Evolutionary conservation across 495 filamentous ascomycete genomes (phyloP), one percentile per base, ranked within the genome.

Genomic region (Trichoderma orchidacearum): DNA sequence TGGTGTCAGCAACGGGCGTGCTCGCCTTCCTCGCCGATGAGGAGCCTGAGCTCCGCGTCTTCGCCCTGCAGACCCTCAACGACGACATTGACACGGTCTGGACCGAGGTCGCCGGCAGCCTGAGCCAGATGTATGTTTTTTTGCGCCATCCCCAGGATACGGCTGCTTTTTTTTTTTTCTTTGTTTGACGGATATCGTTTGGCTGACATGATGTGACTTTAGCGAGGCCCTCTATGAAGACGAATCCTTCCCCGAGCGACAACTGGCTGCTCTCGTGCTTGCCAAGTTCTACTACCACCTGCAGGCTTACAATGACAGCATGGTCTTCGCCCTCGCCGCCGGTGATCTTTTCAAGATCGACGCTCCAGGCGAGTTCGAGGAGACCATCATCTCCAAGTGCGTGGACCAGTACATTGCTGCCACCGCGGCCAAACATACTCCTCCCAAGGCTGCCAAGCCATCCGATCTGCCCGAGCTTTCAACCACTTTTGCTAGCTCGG

Each of bases 201-300:
- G 17, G 35, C 56, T 58, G 51, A 56, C 56, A 5, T 12, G 9
- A 35, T 25, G 17, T 15, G n/a, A 27, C 27, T 50, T 17, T 56
- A 96, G 91, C 69, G 94, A 99, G 78, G 90, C 89, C 51, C 82
- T 99, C 32, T 97, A 95, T 71, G 94, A 99, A 78, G 91, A 97
- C 74, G 87, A 95, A 58, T 77, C 78, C 53, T 99, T 99, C 64
- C 86, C 93, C 15, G 86, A 99, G 66, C 87, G 93, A 62, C 87
- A 91, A 66, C 84, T 97, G 41, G 94, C 94, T 55, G 92, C 94
- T 56, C 77, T 99, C 29, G 90, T 99, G 51, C 86, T 91, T 53
- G 86, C 94, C 58, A 97, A 97, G 76, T 89, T 97, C 60, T 99
- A 97, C 72, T 99, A 96, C 68, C 92, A 99, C 66, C 83, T 99